These are phyloP conservation scores for Verticillium nonalfalfae DNA, from an alignment of 2,329 filamentous ascomycete species.

Conservation along the genomic window DNA sequence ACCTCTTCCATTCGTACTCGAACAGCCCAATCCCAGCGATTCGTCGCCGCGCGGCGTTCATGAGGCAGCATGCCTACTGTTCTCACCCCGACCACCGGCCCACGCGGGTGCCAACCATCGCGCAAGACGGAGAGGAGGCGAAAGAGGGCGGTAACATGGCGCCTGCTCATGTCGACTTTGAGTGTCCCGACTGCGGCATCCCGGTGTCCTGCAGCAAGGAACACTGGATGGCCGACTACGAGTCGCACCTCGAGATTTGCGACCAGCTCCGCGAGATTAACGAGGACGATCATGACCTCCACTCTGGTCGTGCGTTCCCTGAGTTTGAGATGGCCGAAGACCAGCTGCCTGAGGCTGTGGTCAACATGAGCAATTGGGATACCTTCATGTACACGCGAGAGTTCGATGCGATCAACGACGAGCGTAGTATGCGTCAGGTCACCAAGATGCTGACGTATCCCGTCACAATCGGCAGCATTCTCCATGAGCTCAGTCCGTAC, in stretches of 20 bases:
- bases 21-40: constrained; percentile 86
- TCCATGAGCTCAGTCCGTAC: constrained; percentile 95
- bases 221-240: constrained; percentile 95
- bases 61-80: constrained; percentile 89
- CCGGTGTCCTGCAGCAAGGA: constrained; percentile 91
- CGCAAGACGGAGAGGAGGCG: constrained; percentile 32
- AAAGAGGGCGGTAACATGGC: constrained; percentile 42
- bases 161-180: constrained; percentile 81
- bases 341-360: constrained; percentile 84
- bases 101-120: constrained; percentile 61
- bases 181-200: constrained; percentile 93
- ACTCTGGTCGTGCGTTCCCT: constrained; percentile 83
- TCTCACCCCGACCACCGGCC: constrained; percentile 82
- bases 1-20: constrained; percentile 91
- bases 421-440: constrained; percentile 85
- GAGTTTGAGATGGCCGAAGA: constrained; percentile 88
- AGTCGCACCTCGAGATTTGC: constrained; percentile 86
- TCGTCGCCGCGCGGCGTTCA: constrained; percentile 79
- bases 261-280: constrained; percentile 90
- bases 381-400: constrained; percentile 91
- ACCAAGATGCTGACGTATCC: constrained; percentile 93
- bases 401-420: constrained; percentile 85
- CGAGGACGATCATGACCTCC: constrained; percentile 93
- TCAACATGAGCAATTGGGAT: constrained; percentile 99
- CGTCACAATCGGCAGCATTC: constrained; percentile 79